These are phyloP conservation scores for Hygrocybe punicea DNA, from an alignment of 768 basidiomycete genomes.

Conservation along the genomic window DNA sequence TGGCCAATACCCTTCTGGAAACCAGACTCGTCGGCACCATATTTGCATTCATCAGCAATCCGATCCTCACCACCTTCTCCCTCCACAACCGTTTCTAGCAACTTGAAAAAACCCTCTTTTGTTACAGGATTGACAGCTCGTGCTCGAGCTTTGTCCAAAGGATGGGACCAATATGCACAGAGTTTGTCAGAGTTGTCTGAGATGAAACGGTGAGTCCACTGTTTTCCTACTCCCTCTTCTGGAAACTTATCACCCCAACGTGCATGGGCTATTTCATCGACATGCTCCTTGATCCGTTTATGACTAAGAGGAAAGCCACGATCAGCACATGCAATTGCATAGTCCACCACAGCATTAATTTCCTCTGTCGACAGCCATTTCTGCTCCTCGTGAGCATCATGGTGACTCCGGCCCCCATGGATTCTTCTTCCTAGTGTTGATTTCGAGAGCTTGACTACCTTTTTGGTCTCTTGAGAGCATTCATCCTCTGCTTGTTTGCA, in stretches of 20 bases:
- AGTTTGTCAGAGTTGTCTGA: constrained; percentile 22
- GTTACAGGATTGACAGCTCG: constrained; percentile 36
- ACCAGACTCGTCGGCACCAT: constrained; percentile 15
- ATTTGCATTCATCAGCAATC: constrained; percentile 8
- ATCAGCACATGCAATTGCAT: background rate
- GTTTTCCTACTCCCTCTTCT: constrained; percentile 29
- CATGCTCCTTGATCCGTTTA: constrained; percentile 19
- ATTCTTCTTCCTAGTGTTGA: background rate
- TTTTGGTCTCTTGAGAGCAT: background rate
- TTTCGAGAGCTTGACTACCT: background rate
- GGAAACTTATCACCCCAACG: constrained; percentile 29
- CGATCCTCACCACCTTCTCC: constrained; percentile 1
- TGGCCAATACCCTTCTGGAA: constrained; percentile 14
- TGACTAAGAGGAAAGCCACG: constrained; percentile 37
- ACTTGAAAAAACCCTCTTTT: constrained; percentile 32
- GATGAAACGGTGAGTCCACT: constrained; percentile 36
- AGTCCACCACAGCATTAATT: background rate
- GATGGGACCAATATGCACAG: constrained; percentile 23
- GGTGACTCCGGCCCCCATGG: background rate
- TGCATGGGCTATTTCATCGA: constrained; percentile 27
- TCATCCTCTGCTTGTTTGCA: background rate
- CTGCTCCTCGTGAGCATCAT: background rate
- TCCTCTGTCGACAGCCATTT: background rate
- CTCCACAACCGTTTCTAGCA: constrained; percentile 26
- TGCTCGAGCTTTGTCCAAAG: background rate